These are phyloP conservation scores for Tolypocladium cylindrosporum DNA, from an alignment of 2,329 filamentous ascomycete genomes.

Conservation along the genomic window DNA sequence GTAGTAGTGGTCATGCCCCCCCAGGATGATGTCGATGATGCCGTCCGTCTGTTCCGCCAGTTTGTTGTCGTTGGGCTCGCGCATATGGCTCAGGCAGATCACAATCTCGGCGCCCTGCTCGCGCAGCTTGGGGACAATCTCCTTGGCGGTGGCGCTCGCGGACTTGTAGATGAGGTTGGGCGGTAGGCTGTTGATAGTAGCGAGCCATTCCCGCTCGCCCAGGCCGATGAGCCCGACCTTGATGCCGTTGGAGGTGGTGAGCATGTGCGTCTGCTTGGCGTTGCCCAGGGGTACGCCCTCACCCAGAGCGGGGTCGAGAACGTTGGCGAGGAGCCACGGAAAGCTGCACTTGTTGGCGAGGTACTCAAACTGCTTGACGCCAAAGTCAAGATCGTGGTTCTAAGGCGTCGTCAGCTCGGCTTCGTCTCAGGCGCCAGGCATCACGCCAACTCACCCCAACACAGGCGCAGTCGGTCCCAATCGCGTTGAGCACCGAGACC, in stretches of 20 bases:
- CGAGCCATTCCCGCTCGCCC: slow-evolving; percentile 81
- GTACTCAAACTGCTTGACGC: slow-evolving; percentile 68
- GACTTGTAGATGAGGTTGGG: slow-evolving; percentile 76
- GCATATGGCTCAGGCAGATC: slow-evolving; percentile 73
- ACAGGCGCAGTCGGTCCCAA: slow-evolving; percentile 72
- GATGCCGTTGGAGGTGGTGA: slow-evolving; percentile 73
- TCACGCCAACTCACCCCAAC: slow-evolving; percentile 52
- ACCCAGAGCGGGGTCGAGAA: slow-evolving; percentile 74
- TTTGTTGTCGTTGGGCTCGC: slow-evolving; percentile 84
- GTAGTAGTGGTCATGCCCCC: slow-evolving; percentile 88
- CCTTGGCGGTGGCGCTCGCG: slow-evolving; percentile 62
- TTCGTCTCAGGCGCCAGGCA: background rate
- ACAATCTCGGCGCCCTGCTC: slow-evolving; percentile 74
- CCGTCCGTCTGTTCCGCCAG: slow-evolving; percentile 65
- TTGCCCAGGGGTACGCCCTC: slow-evolving; percentile 65
- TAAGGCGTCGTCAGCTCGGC: slow-evolving; percentile 18
- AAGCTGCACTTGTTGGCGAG: slow-evolving; percentile 68
- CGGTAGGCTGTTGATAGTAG: slow-evolving; percentile 77
- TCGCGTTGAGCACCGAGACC: slow-evolving; percentile 72
- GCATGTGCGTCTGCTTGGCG: slow-evolving; percentile 63
- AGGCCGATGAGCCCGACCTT: slow-evolving; percentile 80
- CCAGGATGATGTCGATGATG: slow-evolving; percentile 74
- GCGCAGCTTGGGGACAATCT: slow-evolving; percentile 63
- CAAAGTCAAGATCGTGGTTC: slow-evolving; percentile 93
- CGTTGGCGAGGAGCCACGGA: slow-evolving; percentile 84